phyloP scores from a whole-genome alignment of 176 grass and related monocot genomes.

The Pontederia paniculata region DNA sequence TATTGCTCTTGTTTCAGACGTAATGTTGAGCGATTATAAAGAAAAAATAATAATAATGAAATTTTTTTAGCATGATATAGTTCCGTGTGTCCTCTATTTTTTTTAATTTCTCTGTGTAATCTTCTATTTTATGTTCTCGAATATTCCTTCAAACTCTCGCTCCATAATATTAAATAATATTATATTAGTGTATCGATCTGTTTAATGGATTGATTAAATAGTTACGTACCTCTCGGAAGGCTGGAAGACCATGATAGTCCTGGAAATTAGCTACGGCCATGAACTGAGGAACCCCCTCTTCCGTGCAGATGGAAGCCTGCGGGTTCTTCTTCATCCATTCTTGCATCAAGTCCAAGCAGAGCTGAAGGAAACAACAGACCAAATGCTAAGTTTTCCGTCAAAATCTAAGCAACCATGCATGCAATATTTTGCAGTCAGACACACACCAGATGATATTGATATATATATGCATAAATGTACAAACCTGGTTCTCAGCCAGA shows the following conservation, averaged over 20 bases:
- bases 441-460: neutral
- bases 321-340: conserved; percentile 64
- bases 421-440: neutral
- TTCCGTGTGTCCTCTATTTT: too few species aligned
- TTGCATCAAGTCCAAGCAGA: conserved; percentile 57
- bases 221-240: conserved; percentile 49
- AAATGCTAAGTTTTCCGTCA: too few species aligned
- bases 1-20: too few species aligned
- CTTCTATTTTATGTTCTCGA: too few species aligned
- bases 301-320: conserved; percentile 81
- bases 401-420: too few species aligned
- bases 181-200: neutral
- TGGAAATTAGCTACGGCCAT: conserved; percentile 68
- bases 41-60: too few species aligned
- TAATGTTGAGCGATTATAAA: too few species aligned
- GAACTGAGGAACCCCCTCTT: conserved; percentile 45
- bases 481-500: conserved; percentile 76
- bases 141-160: neutral
- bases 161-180: neutral
- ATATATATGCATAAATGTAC: neutral
- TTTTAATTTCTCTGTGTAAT: too few species aligned
- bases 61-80: too few species aligned
- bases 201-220: neutral
- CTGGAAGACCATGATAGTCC: conserved; percentile 74
- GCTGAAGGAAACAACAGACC: conserved; percentile 30